phyloP scores from a whole-genome alignment of 2,329 filamentous ascomycete genomes.

The Mollisia scopiformis region DNA sequence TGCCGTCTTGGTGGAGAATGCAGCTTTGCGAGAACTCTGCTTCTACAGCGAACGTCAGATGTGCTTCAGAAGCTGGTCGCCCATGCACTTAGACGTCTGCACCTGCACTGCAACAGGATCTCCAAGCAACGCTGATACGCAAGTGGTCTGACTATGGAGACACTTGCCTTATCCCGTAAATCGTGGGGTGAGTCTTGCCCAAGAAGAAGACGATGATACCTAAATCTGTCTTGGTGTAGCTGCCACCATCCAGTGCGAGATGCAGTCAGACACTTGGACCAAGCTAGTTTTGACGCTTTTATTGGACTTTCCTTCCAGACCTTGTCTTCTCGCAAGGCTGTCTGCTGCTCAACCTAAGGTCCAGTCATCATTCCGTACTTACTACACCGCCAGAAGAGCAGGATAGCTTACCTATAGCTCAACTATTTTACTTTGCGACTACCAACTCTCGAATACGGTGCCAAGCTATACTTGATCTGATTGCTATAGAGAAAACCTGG shows the following conservation, averaged over 20 bases:
- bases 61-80: conserved; percentile 25
- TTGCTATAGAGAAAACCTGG: conserved; percentile 4
- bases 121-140: conserved; percentile 15
- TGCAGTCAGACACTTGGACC: background rate
- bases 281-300: background rate
- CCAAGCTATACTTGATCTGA: conserved; percentile 5
- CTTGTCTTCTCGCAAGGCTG: background rate
- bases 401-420: conserved; percentile 20
- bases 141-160: conserved; percentile 19
- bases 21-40: conserved; percentile 27
- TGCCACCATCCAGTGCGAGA: background rate
- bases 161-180: background rate
- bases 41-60: conserved; percentile 23
- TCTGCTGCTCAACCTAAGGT: background rate
- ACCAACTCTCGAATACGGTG: conserved; percentile 21
- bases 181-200: background rate
- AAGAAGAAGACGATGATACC: background rate
- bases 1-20: conserved; percentile 20
- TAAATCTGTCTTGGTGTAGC: background rate
- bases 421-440: conserved; percentile 12
- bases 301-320: background rate
- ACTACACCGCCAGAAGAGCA: conserved; percentile 25
- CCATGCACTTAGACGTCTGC: conserved; percentile 16
- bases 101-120: conserved; percentile 23
- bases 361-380: conserved; percentile 19